Percentiles rank a stretch among this genome's conserved stretches.
phyloP scores from a whole-genome alignment of 1,284 basidiomycete genomes.

The Fistulinella cinereoalba region DNA sequence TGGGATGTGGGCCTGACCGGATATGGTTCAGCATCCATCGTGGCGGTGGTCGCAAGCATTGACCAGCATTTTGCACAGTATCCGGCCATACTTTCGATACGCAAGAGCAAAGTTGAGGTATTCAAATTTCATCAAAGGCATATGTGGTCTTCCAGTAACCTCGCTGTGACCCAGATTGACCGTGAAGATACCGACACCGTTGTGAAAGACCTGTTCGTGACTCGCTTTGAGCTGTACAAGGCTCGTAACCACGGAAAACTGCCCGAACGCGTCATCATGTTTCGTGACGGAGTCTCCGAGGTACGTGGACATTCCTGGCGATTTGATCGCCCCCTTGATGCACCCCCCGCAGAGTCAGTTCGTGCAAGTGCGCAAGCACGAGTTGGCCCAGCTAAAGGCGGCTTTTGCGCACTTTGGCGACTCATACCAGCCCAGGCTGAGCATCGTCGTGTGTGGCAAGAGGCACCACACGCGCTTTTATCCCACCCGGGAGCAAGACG shows the following conservation, averaged over 20 bases:
- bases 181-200: too few species aligned
- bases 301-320: constrained; percentile 32
- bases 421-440: constrained; percentile 65
- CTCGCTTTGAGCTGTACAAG: constrained; percentile 56
- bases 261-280: constrained; percentile 66
- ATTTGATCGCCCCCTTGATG: too few species aligned
- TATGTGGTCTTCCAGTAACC: too few species aligned
- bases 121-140: too few species aligned
- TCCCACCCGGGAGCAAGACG: constrained; percentile 57
- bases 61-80: constrained; percentile 66
- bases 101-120: constrained; percentile 72
- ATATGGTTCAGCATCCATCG: constrained; percentile 69
- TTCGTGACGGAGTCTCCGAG: constrained; percentile 77
- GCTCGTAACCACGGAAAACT: constrained; percentile 42
- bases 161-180: too few species aligned
- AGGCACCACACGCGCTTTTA: constrained; percentile 84
- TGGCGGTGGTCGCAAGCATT: constrained; percentile 73
- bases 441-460: constrained; percentile 78
- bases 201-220: constrained; percentile 65
- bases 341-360: too few species aligned
- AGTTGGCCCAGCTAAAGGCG: too few species aligned
- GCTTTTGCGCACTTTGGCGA: constrained; percentile 43
- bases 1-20: too few species aligned
- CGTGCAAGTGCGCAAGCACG: too few species aligned
- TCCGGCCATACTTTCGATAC: constrained; percentile 69